Evolutionary conservation across 1,284 basidiomycete species (phyloP), one percentile per base, ranked within the genome.

Genomic region (Tilletia walkeri): DNA sequence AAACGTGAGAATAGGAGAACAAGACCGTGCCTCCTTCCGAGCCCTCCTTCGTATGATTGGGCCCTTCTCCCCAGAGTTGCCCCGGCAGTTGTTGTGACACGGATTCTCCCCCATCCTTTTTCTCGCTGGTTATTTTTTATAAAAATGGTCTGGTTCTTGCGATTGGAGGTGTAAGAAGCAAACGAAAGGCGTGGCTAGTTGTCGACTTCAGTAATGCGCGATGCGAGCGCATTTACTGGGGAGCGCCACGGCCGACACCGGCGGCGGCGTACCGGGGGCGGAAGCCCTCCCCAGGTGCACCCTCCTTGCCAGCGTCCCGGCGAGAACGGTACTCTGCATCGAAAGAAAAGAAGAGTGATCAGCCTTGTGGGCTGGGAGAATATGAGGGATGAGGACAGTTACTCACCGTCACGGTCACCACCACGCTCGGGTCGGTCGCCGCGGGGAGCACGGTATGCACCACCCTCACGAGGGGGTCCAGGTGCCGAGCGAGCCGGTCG

Each of bases 201-300:
- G 54, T 56, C n/a, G 24, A 34, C 24, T 30, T 56, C 50, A 53
- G 50, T 20, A 24, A 56, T 56, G 24, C 54, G 54, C 18, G 34
- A 4, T 14, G 30, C 14, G 59, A 38, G 18, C 16, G 12, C 30
- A 48, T 67, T 79, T 81, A 82, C 76, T 81, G 79, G 38, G 70
- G 53, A 53, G 77, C 80, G 65, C 79, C 79, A 72, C 79, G 75
- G 69, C 79, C 79, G 67, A 81, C 68, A 41, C 65, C 79, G 73
- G 78, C 79, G 73, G 78, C 79, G 66, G 78, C 81, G 72, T 80
- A 83, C 68, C 82, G 80, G 66, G 82, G 82, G 34, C 80, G 80
- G 82, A 80, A 83, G 67, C 81, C 81, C 48, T 78, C 78, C 66
- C 79, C 77, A 41, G 79, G 78, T 45, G 73, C 76, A 65, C 80